Evolutionary conservation across 2,329 filamentous ascomycete species (phyloP), one percentile per base, ranked within the genome.

Genomic region (Beauveria caledonica): DNA sequence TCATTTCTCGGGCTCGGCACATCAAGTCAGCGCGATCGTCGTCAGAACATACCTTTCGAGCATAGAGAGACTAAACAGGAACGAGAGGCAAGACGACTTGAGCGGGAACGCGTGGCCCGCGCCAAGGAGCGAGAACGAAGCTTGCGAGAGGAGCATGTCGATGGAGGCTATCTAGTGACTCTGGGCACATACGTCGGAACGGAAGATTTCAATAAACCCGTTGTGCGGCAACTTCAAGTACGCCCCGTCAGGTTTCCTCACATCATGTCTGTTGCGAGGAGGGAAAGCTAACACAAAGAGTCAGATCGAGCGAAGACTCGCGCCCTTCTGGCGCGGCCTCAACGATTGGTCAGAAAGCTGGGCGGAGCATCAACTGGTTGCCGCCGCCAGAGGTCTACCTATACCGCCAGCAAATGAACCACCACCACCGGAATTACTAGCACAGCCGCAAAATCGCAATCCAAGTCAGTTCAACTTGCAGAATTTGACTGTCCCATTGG

Each of bases 331-430:
- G 92, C 87, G 88, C 70, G 94, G 94, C 5, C 78, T 99, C 4
- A 88, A 96, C 64, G 92, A 97, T 72, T 91, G 94, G 73, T 88
- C 87, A 17, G 84, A 90, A 23, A 89, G 85, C 57, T 99, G 94
- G 94, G 89, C 91, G 13, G 94, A 99, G 69, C 87, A 94, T 73
- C 94, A 99, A 74, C 84, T 99, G n/a, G 85, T 97, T 67, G 92
- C 93, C 61, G 92, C 90, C 25, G 94, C 88, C 54, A 86, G 91
- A 68, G 92, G 90, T 21, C 81, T 95, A 60, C 85, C 89, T 3
- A 86, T 97, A 55, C 94, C 94, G 13, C 83, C 89, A 8, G 84
- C 93, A 51, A 92, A 97, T 72, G 86, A 92, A 67, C 85, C 91
- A 3, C 90, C 90, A 5, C 83, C 88, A 5, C 89, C 94, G 68